A percentile compares a stretch with the other conserved stretches of the same genome.
Conservation (phyloP, 2,329 filamentous ascomycete species). For the Sphaerulina populicola region DNA sequence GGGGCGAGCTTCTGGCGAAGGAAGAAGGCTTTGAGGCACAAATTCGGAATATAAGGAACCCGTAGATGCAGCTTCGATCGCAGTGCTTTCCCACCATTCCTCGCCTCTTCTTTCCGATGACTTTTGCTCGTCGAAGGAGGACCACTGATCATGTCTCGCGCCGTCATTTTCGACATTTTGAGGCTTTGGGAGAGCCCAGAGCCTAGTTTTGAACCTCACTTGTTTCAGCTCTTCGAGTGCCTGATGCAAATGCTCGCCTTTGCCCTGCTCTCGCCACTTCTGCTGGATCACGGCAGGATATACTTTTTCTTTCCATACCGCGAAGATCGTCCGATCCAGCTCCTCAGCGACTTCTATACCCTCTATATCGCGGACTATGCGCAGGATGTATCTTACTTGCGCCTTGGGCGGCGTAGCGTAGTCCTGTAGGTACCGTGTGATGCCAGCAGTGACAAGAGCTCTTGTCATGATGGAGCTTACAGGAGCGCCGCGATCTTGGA, state of each 20-base stretch:
- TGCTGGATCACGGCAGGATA: background rate
- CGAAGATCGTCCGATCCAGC: slow-evolving; percentile 26
- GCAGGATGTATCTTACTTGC: slow-evolving; percentile 39
- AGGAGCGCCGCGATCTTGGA: slow-evolving; percentile 37
- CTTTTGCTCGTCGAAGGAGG: no score
- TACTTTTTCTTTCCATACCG: slow-evolving; percentile 9
- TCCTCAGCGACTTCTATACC: slow-evolving; percentile 35
- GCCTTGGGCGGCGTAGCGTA: slow-evolving; percentile 29
- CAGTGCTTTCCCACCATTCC: no score
- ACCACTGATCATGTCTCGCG: no score
- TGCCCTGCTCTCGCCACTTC: background rate
- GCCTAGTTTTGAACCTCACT: background rate
- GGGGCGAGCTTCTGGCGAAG: no score
- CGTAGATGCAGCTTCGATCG: no score
- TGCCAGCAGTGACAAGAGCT: slow-evolving; percentile 45
- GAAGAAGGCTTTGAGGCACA: no score
- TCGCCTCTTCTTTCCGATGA: no score
- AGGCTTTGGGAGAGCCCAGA: background rate
- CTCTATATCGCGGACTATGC: slow-evolving; percentile 39
- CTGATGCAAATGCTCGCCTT: background rate
- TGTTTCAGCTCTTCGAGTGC: background rate
- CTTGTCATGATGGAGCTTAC: slow-evolving; percentile 39
- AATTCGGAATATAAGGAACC: no score
- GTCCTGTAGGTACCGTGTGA: slow-evolving; percentile 38
- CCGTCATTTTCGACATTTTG: background rate